Base-by-base conservation (phyloP, 148 eudicot genomes). In the Rhododendron molle region DNA sequence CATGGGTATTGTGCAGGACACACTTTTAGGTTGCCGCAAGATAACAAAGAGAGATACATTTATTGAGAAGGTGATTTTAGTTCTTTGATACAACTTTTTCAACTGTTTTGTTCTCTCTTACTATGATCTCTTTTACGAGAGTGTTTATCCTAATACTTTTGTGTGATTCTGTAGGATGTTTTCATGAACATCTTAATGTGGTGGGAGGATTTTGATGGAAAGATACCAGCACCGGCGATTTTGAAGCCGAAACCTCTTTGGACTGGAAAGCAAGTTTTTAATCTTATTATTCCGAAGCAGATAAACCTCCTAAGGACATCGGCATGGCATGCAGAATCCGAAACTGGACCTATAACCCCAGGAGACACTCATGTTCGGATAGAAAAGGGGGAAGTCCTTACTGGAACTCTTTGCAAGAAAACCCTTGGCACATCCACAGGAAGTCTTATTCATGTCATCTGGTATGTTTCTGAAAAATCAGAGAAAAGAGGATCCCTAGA, bases 171-270 rank as follows among this genome's bases (percentile, higher is more conserved):
- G 81, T 90, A 97, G 99, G 99, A 97, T 90, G 99, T 97, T 38
- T 97, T 97, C 67, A 97, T 97, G 99, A 97, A 97, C 79, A 97
- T 90, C 72, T 90, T 97, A 82, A 95, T 97, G 99, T 97, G 99
- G 99, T 97, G 99, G 99, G 99, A 97, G 86, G 99, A 97, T 91
- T 97, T 97, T 82, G 99, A 95, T 91, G 98, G 98, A 54, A 95
- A 93, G 90, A 91, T 97, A 88, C 98, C 99, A 18, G 96, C 96
- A 85, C 99, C 99, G 32, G 91, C 96, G 16, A 97, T 97, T 87
- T 88, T 97, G 89, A 97, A 97, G 92, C 99, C 99, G 30, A 93
- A 96, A 90, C 99, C 99, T 83, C 94, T 97, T 73, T 97, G 99
- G 99, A 97, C 99, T 16, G 99, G 99, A 81, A 97, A 97, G 82